Base-by-base conservation (phyloP, 257 asterid species). In the Nemophila menziesii region DNA sequence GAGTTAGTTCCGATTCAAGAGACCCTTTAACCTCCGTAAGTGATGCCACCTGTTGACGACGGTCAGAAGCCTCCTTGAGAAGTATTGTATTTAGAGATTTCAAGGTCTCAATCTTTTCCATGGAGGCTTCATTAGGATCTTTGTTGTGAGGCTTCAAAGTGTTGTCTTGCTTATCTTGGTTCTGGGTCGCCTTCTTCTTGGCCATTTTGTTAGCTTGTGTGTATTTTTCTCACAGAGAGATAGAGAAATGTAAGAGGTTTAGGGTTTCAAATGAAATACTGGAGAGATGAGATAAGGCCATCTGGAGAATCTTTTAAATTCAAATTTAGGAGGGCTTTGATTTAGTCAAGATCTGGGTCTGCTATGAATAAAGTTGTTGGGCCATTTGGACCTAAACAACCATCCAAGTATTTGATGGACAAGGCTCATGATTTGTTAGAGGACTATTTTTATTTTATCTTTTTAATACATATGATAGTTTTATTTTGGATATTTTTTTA, bases 41-140 rank as follows among this genome's bases (percentile, higher is more conserved):
- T 26, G 86, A 57, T 7, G 64, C 81, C 53, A 86, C 78, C 65
- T 65, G 76, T 49, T 76, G 72, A 39, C 96, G 86, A 39, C 80
- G 77, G 62, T 72, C 89, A 39, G 61, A 17, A 1, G 78, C 65
- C 73, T 82, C 82, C 69, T 66, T 77, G 3, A 86, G 61, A 37
- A 86, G 90, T 57, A 63, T 64, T 19, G 41, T 67, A 22, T 86
- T 86, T 17, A 86, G 77, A 2, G 78, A 63, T 57, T 77, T 86
- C 43, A 86, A 75, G 39, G 26, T 69, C 42, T 80, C 79, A 11
- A 73, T 39, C 55, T 76, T 73, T 54, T 62, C 80, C 3, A 7
- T 7, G 9, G 36, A 29, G 36, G 36, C 36, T 2, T 29, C 36
- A 29, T 29, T 29, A 29, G 36, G 39, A 27, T 44, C 47, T 33